These are phyloP conservation scores for Pleomassaria siparia DNA, from an alignment of 2,329 filamentous ascomycete species.

Conservation along the genomic window DNA sequence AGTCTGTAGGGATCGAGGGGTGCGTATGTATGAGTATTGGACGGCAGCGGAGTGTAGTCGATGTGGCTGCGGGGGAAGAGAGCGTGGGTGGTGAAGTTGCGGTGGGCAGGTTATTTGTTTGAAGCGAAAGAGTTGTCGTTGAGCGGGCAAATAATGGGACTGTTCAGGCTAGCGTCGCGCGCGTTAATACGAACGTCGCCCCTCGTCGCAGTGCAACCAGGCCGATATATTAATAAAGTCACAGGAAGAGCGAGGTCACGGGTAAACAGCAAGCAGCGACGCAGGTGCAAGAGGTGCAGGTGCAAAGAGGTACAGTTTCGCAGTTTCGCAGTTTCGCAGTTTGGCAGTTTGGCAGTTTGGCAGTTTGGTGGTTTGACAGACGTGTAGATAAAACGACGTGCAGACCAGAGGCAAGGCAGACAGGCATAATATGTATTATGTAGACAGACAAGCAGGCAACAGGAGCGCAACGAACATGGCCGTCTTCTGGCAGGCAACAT, in stretches of 20 bases:
- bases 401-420: too few relatives aligned
- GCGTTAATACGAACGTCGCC: neutral
- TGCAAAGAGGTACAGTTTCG: neutral
- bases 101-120: slow-evolving; percentile 41
- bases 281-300: neutral
- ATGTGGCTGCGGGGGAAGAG: slow-evolving; percentile 28
- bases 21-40: slow-evolving; percentile 3
- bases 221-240: too few relatives aligned
- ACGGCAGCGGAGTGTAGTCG: slow-evolving; percentile 10
- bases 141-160: slow-evolving; percentile 43
- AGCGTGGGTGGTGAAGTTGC: slow-evolving; percentile 29
- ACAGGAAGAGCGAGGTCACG: too few relatives aligned
- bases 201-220: neutral
- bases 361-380: too few relatives aligned
- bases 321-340: too few relatives aligned
- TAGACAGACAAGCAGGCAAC: too few relatives aligned
- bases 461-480: neutral
- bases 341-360: too few relatives aligned
- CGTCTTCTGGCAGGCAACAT: neutral
- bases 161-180: neutral
- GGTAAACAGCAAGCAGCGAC: too few relatives aligned
- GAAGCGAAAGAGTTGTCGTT: slow-evolving; percentile 41
- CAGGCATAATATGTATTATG: too few relatives aligned
- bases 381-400: too few relatives aligned
- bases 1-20: slow-evolving; percentile 10